Conservation (phyloP, 176 grass and related monocot genomes). For the Themeda triandra region DNA sequence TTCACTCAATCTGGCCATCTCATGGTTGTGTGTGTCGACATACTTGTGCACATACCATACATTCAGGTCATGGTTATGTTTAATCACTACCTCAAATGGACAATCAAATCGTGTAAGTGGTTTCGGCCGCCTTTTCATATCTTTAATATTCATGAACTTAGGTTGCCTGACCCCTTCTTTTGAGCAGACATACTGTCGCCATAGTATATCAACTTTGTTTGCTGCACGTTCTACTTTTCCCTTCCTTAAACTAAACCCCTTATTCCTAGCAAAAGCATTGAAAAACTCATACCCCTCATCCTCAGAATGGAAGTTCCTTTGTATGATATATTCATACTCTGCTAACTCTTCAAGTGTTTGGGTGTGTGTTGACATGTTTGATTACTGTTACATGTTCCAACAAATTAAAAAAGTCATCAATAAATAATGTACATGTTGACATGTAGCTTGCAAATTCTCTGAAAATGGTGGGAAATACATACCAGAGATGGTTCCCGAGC, state of each 20-base stretch:
- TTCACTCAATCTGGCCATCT: background rate
- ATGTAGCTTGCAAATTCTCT: too few species aligned
- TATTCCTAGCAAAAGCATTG: background rate
- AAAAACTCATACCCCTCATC: background rate
- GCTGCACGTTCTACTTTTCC: background rate
- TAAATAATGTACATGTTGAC: too few species aligned
- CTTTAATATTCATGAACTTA: background rate
- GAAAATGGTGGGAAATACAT: background rate
- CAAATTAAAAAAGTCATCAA: too few species aligned
- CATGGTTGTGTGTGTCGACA: background rate
- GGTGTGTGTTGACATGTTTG: too few species aligned
- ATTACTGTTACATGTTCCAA: too few species aligned
- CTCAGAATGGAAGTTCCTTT: background rate
- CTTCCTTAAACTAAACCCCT: background rate
- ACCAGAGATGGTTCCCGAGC: background rate
- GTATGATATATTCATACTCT: background rate
- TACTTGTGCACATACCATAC: too few species aligned
- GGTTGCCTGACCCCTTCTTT: background rate
- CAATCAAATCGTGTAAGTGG: background rate
- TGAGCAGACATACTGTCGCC: background rate
- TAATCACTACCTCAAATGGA: background rate
- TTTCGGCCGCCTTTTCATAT: background rate
- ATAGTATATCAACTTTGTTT: background rate
- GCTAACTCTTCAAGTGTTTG: background rate
- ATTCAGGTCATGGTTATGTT: too few species aligned